A percentile compares a stretch with the other conserved stretches of the same genome.
Evolutionary conservation across 1,284 basidiomycete genomes (phyloP).

Genomic region (Malassezia restricta): DNA sequence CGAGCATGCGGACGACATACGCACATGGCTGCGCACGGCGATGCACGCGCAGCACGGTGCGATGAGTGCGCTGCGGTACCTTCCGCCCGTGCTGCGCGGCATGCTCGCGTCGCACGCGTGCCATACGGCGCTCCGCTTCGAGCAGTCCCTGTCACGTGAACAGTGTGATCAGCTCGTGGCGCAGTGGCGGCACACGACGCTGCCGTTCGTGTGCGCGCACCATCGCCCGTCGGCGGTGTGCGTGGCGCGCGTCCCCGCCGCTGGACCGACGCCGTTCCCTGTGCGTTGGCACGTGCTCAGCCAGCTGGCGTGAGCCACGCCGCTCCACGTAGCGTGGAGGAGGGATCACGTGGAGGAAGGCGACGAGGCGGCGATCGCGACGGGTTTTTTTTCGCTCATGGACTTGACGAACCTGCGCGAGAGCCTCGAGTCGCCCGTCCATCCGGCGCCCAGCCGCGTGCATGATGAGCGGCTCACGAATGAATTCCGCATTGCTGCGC

Average conservation of each 20-base stretch:
- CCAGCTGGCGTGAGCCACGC: neutral
- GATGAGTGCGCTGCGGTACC: neutral
- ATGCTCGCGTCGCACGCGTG: constrained; percentile 1
- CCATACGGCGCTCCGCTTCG: constrained; percentile 41
- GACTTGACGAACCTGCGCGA: constrained; percentile 15
- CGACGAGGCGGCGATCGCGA: neutral
- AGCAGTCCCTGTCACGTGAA: constrained; percentile 58
- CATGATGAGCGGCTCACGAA: constrained; percentile 10
- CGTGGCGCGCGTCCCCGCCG: neutral
- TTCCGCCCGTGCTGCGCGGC: neutral
- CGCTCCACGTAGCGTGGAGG: neutral
- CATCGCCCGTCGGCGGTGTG: constrained; percentile 48
- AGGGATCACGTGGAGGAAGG: neutral
- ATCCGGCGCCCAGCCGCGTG: neutral
- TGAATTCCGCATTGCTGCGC: constrained; percentile 14
- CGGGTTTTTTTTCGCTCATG: neutral
- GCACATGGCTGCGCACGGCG: neutral
- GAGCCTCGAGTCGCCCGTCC: constrained; percentile 8
- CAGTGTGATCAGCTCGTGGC: constrained; percentile 62
- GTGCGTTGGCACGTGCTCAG: neutral
- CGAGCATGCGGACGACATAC: neutral
- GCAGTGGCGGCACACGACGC: constrained; percentile 58
- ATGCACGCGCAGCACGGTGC: neutral
- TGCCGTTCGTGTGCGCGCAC: constrained; percentile 89
- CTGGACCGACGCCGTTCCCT: neutral